Evolutionary conservation across 129 eudicot genomes (phyloP).

Genomic region (Heracleum sosnowskyi): DNA sequence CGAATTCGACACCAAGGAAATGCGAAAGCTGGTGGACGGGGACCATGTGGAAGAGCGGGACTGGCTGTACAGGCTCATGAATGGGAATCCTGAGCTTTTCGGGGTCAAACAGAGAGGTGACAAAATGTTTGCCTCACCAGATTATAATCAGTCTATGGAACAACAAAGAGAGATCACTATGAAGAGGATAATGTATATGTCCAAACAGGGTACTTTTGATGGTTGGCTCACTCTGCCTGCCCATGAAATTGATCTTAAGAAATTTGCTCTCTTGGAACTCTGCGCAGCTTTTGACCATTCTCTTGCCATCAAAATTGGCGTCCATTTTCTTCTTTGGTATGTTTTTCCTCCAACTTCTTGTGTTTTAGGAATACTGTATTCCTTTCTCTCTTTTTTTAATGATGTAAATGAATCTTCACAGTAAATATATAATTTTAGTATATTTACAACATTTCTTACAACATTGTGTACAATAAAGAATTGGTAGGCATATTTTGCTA

Average conservation of each 20-base stretch:
- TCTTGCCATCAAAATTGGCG: constrained; percentile 60
- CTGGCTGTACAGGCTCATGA: constrained; percentile 27
- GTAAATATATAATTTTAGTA: too few relatives aligned
- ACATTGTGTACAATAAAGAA: too few relatives aligned
- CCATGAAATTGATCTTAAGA: constrained; percentile 40
- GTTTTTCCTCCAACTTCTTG: background rate
- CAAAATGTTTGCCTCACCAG: constrained; percentile 45
- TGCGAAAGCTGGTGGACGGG: constrained; percentile 49
- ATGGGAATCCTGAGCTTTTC: constrained; percentile 39
- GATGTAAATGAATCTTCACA: too few relatives aligned
- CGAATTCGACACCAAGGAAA: constrained; percentile 33
- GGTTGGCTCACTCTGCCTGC: constrained; percentile 46
- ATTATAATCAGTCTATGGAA: constrained; percentile 67
- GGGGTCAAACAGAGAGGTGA: constrained; percentile 43
- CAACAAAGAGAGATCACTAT: constrained; percentile 68
- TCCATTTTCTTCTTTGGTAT: constrained; percentile 74
- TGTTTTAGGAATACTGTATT: too few relatives aligned
- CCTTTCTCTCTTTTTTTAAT: too few relatives aligned
- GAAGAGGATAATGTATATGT: constrained; percentile 41
- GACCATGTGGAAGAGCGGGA: constrained; percentile 47
- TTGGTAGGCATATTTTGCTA: too few relatives aligned
- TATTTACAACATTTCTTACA: too few relatives aligned
- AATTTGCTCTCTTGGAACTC: constrained; percentile 41
- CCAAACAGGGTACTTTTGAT: constrained; percentile 43
- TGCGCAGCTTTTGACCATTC: constrained; percentile 60